Evolutionary conservation across 1,284 basidiomycete species (phyloP).

Genomic region (Rhodotorula sp.): DNA sequence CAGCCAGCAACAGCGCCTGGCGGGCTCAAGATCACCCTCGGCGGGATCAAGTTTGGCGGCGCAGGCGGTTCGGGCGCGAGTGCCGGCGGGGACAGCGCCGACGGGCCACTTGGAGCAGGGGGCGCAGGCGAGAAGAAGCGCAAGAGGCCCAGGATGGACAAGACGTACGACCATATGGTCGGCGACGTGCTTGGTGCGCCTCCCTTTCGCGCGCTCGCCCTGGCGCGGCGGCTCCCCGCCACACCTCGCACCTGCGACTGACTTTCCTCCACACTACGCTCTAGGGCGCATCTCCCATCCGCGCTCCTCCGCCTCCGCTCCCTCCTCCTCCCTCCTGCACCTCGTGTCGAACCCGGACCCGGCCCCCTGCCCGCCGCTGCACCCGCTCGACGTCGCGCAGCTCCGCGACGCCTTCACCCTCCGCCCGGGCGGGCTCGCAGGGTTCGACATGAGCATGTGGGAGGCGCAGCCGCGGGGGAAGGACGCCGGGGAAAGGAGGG

Average conservation of each 20-base stretch:
- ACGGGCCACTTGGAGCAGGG: background rate
- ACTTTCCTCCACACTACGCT: background rate
- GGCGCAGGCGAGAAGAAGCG: constrained; percentile 8
- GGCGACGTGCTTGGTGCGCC: constrained; percentile 44
- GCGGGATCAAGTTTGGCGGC: constrained; percentile 30
- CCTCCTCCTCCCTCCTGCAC: constrained; percentile 25
- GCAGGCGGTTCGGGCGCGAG: background rate
- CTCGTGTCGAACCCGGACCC: constrained; percentile 44
- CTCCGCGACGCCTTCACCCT: constrained; percentile 43
- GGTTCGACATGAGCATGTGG: constrained; percentile 40
- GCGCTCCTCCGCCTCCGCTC: background rate
- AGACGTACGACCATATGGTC: constrained; percentile 41
- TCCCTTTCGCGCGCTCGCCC: no score
- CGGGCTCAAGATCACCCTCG: constrained; percentile 35
- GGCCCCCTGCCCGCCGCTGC: constrained; percentile 28
- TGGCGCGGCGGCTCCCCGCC: background rate
- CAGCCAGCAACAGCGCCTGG: no score
- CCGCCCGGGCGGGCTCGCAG: constrained; percentile 34
- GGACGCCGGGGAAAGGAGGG: constrained; percentile 1
- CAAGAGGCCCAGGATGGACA: constrained; percentile 42
- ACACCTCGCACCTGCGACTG: no score
- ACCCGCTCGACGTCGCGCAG: constrained; percentile 31
- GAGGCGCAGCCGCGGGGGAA: constrained; percentile 10
- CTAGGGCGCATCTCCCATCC: constrained; percentile 12
- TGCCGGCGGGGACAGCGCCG: background rate